Base-by-base conservation (phyloP, 441 rosid species). In the Pelargonium australe region DNA sequence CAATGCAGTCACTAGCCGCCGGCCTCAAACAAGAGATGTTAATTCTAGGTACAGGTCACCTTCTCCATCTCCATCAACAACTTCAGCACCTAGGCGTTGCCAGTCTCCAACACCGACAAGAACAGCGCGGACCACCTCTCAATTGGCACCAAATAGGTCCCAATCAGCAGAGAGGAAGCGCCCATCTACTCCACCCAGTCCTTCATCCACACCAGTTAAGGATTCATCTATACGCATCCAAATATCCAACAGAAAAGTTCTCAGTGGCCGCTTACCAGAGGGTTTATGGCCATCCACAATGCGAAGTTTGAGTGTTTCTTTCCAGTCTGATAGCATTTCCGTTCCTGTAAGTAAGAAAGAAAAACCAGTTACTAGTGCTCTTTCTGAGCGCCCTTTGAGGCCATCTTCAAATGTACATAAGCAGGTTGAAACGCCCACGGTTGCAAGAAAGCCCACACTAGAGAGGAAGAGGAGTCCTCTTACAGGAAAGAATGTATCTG, bases 241-340 rank as follows among this genome's bases (percentile, higher is more conserved):
- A 20, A 70, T 80, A 66, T 74, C 85, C 62, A 78, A 89, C 68
- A 86, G 96, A 80, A 86, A 87, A 69, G 84, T 86, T 69, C 73
- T 76, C 10, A 87, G 79, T 4, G 75, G 91, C 53, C 84, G 92
- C 68, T 76, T 89, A 75, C 91, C 93, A 2, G 99, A 95, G 78
- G 80, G 95, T 74, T 82, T 95, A 83, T 95, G 99, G 99, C 99
- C 99, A 75, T 95, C 99, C 68, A 95, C 99, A 9, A 95, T 95
- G 97, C 85, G 99, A 82, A 95, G 96, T 82, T 96, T 91, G 73
- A 95, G 86, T 67, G 96, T 85, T 71, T 90, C 99, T 1, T 90
- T 95, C 83, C 99, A 95, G 85, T 90, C 95, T 0, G 99, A 90
- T 86, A 73, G 79, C 47, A 85, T 86, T 80, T 95, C 97, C 4